Evolutionary conservation across 768 basidiomycete species (phyloP), one percentile per base, ranked within the genome.

Genomic region (Boletales sp.): DNA sequence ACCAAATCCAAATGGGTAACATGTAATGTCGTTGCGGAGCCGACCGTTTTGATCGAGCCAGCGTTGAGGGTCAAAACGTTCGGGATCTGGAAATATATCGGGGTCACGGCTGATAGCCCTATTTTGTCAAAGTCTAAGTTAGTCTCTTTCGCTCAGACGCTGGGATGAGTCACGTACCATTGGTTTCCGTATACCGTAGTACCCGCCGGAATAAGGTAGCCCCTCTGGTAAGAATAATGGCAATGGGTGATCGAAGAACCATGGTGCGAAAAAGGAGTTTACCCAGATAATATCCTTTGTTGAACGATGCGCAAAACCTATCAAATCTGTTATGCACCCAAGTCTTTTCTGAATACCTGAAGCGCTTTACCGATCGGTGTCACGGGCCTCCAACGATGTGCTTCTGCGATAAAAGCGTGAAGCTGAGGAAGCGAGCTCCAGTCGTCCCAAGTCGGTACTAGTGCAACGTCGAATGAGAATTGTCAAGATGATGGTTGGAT

Each of bases 251-350:
- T 29, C 3, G 13, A 74, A 72, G 71, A 76, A 11, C 74, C 54
- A 19, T 14, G 12, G 4, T 7, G 14, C 1, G 18, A 18, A 17
- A 24, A 21, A 18, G 11, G 11, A 36, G n/a, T 47, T 5, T 27
- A 82, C 82, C 79, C 80, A 87, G 19, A 79, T 62, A 29, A 87
- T 75, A 47, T 86, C 84, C 45, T 74, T 77, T 0, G 82, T 86
- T 0, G 83, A 76, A 39, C 77, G 77, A 55, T 87, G 86, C 0
- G 80, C 68, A 47, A 84, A 77, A 0, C 84, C 60, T 64, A 14
- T 15, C 4, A 15, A 27, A 35, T 7, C 1, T 4, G 30, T 37
- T 5, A 18, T 27, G 4, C 6, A 17, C 18, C n/a, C 7, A 29
- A 15, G 21, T 29, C 15, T 29, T 17, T 1, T n/a, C 6, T 8